Evolutionary conservation across 2,329 filamentous ascomycete species (phyloP), one percentile per base, ranked within the genome.

Genomic region (Arthrobotrys musiformis): DNA sequence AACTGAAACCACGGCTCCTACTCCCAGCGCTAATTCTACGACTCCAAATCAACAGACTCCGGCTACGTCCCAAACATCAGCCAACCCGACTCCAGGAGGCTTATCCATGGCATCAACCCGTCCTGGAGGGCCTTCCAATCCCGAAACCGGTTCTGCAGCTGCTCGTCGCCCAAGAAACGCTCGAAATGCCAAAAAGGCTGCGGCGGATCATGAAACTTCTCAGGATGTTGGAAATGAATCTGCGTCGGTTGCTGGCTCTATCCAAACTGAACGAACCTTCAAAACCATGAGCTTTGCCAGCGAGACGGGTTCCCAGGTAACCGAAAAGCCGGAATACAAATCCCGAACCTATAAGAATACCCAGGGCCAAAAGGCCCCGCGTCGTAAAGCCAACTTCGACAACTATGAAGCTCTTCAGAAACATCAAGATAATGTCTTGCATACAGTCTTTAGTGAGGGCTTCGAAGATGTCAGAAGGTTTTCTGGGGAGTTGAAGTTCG

Each of bases 381-480:
- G 52, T 11, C 73, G 60, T 9, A 66, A 62, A 19, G 40, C 48
- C n/a, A 46, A 37, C 11, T 67, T 66, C 28, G 66, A 77, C 30
- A 58, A 54, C 11, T 48, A 60, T 7, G n/a, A 46, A 15, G 60
- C 42, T 6, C 69, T 77, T 19, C 56, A 60, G 30, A 35, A 46
- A 19, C 66, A 70, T 56, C 66, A 70, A 42, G 52, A 42, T 22
- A 28, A 42, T 2, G 50, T 37, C 8, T 67, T 77, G 26, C 33
- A 60, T 15, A 54, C 66, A 2, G 62, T 75, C 13, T 75, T 79
- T 54, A 54, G 72, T 13, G 58, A 44, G 13, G 78, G 62, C 11
- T 70, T 79, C 15, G 78, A 79, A 61, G 70, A 78, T 54, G 69
- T 70, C 15, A 68, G 74, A 40, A 73, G 68, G 13, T 79, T 77